Evolutionary conservation across 2,329 filamentous ascomycete genomes (phyloP).

Genomic region (Sporothrix pseudoabietina): DNA sequence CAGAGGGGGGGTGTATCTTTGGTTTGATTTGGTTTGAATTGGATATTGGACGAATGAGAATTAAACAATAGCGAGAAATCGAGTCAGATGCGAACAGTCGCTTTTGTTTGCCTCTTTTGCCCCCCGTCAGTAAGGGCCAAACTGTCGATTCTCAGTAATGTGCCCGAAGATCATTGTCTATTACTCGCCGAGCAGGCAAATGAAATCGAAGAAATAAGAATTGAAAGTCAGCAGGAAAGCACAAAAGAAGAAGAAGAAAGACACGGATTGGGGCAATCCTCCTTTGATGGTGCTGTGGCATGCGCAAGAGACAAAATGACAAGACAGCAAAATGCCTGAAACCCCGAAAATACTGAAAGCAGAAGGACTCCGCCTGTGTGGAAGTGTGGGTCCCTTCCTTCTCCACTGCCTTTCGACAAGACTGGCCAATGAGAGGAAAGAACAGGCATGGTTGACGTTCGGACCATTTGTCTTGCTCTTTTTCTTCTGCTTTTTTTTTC

Average conservation of each 20-base stretch:
- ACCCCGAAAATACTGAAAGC: conserved; percentile 3
- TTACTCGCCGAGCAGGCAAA: not conserved
- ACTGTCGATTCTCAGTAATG: conserved; percentile 15
- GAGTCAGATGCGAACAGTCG: not conserved
- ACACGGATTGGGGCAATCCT: not conserved
- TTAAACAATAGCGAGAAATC: not conserved
- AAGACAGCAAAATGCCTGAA: not conserved
- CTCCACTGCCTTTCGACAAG: not conserved
- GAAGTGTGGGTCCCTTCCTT: conserved; percentile 2
- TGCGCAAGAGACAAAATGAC: conserved; percentile 16
- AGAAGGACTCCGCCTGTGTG: conserved; percentile 12
- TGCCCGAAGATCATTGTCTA: not conserved
- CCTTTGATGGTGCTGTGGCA: conserved; percentile 20
- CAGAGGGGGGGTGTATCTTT: not conserved
- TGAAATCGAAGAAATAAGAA: not conserved
- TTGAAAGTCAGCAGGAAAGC: not conserved
- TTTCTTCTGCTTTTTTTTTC: conserved; percentile 12
- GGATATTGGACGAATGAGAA: conserved; percentile 12
- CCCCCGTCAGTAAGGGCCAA: conserved; percentile 11
- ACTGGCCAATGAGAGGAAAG: not conserved
- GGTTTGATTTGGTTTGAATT: not conserved
- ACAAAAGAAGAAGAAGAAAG: not conserved
- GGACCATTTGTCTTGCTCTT: conserved; percentile 2
- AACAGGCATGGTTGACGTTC: not conserved
- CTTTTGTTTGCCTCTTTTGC: conserved; percentile 5